phyloP scores from a whole-genome alignment of 192 early-diverging fungal genomes.

The Ambispora gerdemannii region DNA sequence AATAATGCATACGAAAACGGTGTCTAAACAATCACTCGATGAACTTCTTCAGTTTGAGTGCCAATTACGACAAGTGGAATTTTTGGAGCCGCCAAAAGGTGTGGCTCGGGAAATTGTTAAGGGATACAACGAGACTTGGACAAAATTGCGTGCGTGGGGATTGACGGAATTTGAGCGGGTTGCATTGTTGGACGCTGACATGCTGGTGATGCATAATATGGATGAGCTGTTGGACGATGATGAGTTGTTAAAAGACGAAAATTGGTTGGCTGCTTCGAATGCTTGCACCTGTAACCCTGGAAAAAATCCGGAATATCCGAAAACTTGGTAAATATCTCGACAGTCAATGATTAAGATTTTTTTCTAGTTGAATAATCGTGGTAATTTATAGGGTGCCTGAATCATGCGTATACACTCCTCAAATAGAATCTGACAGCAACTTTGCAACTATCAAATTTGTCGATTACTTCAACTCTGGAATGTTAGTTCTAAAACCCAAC shows the following conservation, averaged over 20 bases:
- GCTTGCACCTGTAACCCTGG: conserved; percentile 51
- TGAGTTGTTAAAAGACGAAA: conserved; percentile 28
- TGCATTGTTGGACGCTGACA: conserved; percentile 70
- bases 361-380: background rate
- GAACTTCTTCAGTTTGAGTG: conserved; percentile 9
- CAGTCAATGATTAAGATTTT: too few species aligned
- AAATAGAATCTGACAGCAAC: conserved; percentile 7
- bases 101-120: background rate
- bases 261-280: conserved; percentile 43
- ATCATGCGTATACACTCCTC: conserved; percentile 40
- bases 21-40: background rate
- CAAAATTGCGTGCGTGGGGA: conserved; percentile 70
- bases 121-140: conserved; percentile 42
- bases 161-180: conserved; percentile 53
- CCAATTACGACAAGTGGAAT: conserved; percentile 1
- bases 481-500: conserved; percentile 44
- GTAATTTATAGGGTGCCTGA: conserved; percentile 33
- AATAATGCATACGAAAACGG: conserved; percentile 23
- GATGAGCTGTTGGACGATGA: conserved; percentile 71
- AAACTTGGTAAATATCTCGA: conserved; percentile 44
- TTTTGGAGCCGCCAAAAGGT: conserved; percentile 8
- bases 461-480: conserved; percentile 51
- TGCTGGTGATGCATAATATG: conserved; percentile 58
- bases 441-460: conserved; percentile 2
- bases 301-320: conserved; percentile 37